Evolutionary conservation across 2,329 filamentous ascomycete genomes (phyloP), one percentile per base, ranked within the genome.

Genomic region (Aplosporella prunicola): DNA sequence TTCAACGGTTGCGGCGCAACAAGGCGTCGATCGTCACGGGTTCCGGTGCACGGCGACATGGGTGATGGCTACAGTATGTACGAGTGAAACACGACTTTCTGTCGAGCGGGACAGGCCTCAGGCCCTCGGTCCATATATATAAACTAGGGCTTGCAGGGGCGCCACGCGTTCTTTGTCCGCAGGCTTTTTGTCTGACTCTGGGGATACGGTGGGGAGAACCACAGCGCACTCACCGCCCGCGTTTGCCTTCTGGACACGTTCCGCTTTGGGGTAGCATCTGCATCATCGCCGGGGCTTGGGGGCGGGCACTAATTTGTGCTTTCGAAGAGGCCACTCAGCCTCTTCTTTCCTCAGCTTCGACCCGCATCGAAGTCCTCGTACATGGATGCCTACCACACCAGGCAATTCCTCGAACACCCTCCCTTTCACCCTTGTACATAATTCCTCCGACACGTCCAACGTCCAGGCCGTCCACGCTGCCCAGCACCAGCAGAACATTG

Each of bases 321-420:
- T n/a, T 24, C n/a, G 22, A 8, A 24, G n/a, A 24, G 22, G 22
- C 22, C 30, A 31, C 10, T 13, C 24, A 24, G 20, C 20, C 38
- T 25, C 32, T 24, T 35, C 16, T 17, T 26, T 35, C 33, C 15
- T 28, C 22, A 17, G 26, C 34, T 18, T 8, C 16, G 30, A 22
- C 11, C 26, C 26, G 13, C 8, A 26, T 22, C 27, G 30, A 20
- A 39, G 16, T 23, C 32, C 17, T 29, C 26, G 25, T 50, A 56
- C 47, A 63, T 67, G 58, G 52, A 64, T 65, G 61, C 57, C 60
- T 58, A 53, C 55, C 45, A 55, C 56, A 44, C 46, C 56, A 45
- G 52, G 49, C 51, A 50, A 60, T 43, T 52, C 55, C 45, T 51
- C 56, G 52, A 49, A 35, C 13, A 24, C 40, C 43, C 46, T 60